phyloP scores from a whole-genome alignment of 306 rosid species.

The Sicyos baderoa region DNA sequence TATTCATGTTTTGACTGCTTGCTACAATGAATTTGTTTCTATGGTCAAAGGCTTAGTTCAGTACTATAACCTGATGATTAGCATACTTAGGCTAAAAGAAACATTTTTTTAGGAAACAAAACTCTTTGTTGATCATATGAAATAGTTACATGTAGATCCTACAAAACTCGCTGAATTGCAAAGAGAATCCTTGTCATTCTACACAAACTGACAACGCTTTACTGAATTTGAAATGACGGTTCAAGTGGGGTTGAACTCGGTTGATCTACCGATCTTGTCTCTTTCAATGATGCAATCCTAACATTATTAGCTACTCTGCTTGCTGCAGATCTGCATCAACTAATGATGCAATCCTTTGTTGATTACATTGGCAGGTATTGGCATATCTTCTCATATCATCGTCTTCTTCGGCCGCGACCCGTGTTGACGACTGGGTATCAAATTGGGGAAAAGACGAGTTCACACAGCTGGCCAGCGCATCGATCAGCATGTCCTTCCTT shows the following conservation, averaged over 20 bases:
- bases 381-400: conserved; percentile 93
- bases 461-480: conserved; percentile 88
- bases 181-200: not conserved
- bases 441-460: conserved; percentile 98
- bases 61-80: not conserved
- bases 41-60: not conserved
- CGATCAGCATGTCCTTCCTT: conserved; percentile 69
- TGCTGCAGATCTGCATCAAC: not conserved
- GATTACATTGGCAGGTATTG: conserved; percentile 41
- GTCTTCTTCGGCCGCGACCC: conserved; percentile 84
- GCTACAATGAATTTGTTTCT: conserved; percentile 5
- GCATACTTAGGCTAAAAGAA: not conserved
- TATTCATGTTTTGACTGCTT: not conserved
- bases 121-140: no score
- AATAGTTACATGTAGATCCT: no score
- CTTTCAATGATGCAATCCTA: not conserved
- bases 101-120: no score
- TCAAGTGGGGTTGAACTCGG: not conserved
- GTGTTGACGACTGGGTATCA: conserved; percentile 89
- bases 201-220: not conserved
- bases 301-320: not conserved
- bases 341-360: not conserved
- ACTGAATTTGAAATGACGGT: not conserved
- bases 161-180: not conserved
- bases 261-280: not conserved